Base-by-base conservation (phyloP, 2,329 filamentous ascomycete species). In the Colletotrichum abscissum region DNA sequence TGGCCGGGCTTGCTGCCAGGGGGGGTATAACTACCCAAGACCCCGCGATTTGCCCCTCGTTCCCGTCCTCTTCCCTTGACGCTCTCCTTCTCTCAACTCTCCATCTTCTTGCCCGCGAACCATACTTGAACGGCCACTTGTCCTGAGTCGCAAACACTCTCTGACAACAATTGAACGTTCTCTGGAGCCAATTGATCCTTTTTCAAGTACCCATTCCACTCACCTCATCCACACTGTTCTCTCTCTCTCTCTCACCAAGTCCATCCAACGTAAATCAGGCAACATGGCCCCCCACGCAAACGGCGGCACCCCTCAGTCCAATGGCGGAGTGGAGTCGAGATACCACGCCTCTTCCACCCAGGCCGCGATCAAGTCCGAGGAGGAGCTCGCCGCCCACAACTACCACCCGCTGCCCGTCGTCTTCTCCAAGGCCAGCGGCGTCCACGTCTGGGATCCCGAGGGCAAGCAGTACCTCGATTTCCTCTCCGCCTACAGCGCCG, bases 361-460 rank as follows among this genome's bases (percentile, higher is more conserved):
- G 71, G 88, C 89, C 78, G 96, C 97, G 78, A 97, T 98, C 82
- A 86, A 91, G 66, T 86, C 92, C 66, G 97, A 99, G 86, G 88
- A 94, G 80, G 88, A 94, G 81, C 96, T 91, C 83, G 97, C 97
- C 63, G 97, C 97, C 62, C 97, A 99, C 90, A 99, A 99, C 88
- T 99, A 99, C 88, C 95, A 98, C 84, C 97, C 97, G 19, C 90
- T 99, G 2, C 97, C 97, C 54, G 92, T 99, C 73, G 97, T 98
- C 81, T 98, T 98, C 84, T 89, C 96, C 69, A 91, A 92, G 76
- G 97, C 95, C 55, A 90, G 92, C 78, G 97, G 96, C 62, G 93
- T 93, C 80, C 92, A 93, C 74, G 97, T 98, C 72, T 99, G 97
- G 96, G 97, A 99, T 81, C 97, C 97, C 22, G 97, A 99, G 87